Evolutionary conservation across 2,329 filamentous ascomycete genomes (phyloP), one percentile per base, ranked within the genome.

Genomic region (Blastomyces silverae): DNA sequence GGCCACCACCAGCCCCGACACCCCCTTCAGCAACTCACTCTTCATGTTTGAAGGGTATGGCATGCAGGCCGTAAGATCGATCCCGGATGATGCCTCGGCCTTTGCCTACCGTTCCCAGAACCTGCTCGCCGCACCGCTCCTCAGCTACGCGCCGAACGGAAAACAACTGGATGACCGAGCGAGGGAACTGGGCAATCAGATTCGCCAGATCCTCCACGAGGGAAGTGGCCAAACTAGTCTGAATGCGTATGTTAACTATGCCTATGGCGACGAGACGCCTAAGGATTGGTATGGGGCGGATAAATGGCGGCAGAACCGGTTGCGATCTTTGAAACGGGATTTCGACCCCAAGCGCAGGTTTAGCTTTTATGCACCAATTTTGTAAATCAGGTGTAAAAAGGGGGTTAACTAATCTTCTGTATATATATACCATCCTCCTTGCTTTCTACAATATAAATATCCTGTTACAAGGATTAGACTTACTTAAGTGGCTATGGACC

Each of bases 31-130:
- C 61, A 69, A 75, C 67, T 79, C 79, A 0, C 73, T 84, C 56
- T 82, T 85, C 73, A 80, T 85, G 78, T 82, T 85, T 63, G 84
- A 86, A 69, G 81, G 81, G 2, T 86, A 85, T 72, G 78, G 82
- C 0, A 73, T 71, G 8, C 71, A 79, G 28, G 83, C 79, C 1
- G 78, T 85, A 1, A 70, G 77, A 62, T 73, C 71, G 0, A 69
- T 81, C 50, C 66, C 71, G 57, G 68, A 66, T 34, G 70, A 71
- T 11, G 74, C 76, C 0, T 76, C 78, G 2, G 81, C 82, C 0
- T 84, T 79, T 64, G 76, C 81, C 22, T 79, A 78, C 71, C 78
- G 83, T 1, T 67, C 71, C 1, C 78, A 80, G 62, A 79, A 80
- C 67, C 68, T 83, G 7, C 76, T 82, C 44, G 66, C 68, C 20